Percentiles rank a stretch among this genome's conserved stretches.
phyloP scores from a whole-genome alignment of 345 rosid genomes.

The Streptanthus diversifolius region DNA sequence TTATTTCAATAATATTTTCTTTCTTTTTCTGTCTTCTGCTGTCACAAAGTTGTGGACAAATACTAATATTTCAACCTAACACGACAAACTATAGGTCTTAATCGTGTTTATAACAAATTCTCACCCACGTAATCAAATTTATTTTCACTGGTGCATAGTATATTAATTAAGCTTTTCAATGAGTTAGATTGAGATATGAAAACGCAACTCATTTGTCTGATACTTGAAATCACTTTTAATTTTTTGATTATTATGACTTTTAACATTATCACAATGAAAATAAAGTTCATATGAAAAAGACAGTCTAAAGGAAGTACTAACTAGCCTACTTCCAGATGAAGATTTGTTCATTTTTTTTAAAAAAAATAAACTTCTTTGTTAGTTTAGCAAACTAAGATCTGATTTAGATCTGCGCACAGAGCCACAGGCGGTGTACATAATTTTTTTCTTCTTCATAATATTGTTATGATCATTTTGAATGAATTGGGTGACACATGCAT shows the following conservation, averaged over 20 bases:
- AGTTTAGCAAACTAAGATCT: not conserved
- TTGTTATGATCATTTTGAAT: not conserved
- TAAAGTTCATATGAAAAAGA: not conserved
- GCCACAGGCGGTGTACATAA: not conserved
- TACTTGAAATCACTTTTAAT: constrained; percentile 4
- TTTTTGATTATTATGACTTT: not conserved
- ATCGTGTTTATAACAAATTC: constrained; percentile 27
- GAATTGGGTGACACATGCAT: constrained; percentile 23
- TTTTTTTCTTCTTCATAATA: not conserved
- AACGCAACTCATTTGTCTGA: constrained; percentile 15
- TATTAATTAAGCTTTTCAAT: constrained; percentile 4
- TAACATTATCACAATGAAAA: not conserved
- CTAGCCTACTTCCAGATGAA: constrained; percentile 10
- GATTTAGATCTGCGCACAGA: not conserved
- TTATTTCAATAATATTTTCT: not conserved
- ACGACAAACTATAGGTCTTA: constrained; percentile 30
- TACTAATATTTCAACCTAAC: constrained; percentile 5
- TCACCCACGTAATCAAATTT: constrained; percentile 25
- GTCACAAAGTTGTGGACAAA: constrained; percentile 29
- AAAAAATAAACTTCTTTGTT: not conserved
- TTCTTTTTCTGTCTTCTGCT: constrained; percentile 29
- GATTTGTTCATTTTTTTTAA: not conserved
- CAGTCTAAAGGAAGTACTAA: not conserved
- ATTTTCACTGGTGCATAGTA: constrained; percentile 3
- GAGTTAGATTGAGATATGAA: constrained; percentile 17